phyloP scores from a whole-genome alignment of 352 stramenopile genomes.

The Globisporangium rhizosaccharum region DNA sequence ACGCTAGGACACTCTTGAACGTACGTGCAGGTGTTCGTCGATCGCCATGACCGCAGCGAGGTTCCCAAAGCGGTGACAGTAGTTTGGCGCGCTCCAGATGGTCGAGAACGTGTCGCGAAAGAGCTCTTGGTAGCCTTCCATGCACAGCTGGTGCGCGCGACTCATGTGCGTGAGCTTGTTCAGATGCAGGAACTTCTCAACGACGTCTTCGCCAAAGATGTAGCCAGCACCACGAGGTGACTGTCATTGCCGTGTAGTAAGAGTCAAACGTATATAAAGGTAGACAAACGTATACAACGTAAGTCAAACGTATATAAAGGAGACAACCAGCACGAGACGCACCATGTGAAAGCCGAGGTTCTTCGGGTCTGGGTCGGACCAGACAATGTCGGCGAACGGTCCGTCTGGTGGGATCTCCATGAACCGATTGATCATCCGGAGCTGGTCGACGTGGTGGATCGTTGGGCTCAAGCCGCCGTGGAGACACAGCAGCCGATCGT shows the following conservation, averaged over 20 bases:
- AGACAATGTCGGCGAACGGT: constrained; percentile 80
- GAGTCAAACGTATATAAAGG: background rate
- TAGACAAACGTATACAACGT: background rate
- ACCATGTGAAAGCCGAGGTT: constrained; percentile 83
- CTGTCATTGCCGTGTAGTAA: constrained; percentile 12
- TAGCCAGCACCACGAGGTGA: constrained; percentile 78
- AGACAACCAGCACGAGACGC: background rate
- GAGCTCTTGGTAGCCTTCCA: constrained; percentile 78
- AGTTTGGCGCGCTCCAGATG: constrained; percentile 85
- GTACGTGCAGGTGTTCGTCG: constrained; percentile 53
- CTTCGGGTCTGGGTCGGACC: constrained; percentile 79
- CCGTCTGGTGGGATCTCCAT: constrained; percentile 77
- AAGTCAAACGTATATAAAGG: background rate
- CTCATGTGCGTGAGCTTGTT: constrained; percentile 82
- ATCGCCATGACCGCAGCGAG: constrained; percentile 66
- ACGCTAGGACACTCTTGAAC: background rate
- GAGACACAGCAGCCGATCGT: constrained; percentile 58
- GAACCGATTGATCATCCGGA: constrained; percentile 82
- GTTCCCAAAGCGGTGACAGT: constrained; percentile 84
- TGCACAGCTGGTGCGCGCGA: constrained; percentile 80
- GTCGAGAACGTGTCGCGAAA: constrained; percentile 77
- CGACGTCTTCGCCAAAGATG: constrained; percentile 84
- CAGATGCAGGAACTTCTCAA: constrained; percentile 76
- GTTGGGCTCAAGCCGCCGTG: constrained; percentile 64
- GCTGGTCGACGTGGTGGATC: constrained; percentile 89